phyloP scores from a whole-genome alignment of 306 rosid genomes.

The Vigna mungo region DNA sequence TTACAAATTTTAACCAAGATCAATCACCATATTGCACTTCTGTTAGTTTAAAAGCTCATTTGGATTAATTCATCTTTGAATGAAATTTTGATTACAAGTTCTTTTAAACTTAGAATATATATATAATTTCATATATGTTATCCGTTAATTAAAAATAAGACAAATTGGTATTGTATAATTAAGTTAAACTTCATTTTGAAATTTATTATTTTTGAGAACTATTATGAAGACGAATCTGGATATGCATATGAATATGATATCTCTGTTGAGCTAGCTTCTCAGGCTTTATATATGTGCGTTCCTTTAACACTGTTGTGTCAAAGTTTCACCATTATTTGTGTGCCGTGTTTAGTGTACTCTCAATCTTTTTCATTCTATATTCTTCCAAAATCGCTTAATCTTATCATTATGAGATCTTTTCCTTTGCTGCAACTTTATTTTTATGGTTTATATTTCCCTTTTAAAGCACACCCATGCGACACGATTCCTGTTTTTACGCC shows the following conservation, averaged over 20 bases:
- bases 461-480: slow-evolving; percentile 39
- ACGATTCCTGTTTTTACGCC: slow-evolving; percentile 25
- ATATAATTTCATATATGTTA: no score
- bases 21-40: no score
- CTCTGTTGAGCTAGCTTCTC: not conserved
- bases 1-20: no score
- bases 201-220: no score
- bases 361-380: slow-evolving; percentile 26
- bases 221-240: not conserved
- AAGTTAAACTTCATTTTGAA: no score
- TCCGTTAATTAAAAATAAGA: no score
- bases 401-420: slow-evolving; percentile 22
- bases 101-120: no score
- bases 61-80: no score
- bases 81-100: no score
- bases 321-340: not conserved
- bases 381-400: not conserved
- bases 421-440: slow-evolving; percentile 4
- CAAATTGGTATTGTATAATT: no score
- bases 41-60: no score
- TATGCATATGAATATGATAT: not conserved
- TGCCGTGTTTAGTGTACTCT: not conserved
- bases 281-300: not conserved
- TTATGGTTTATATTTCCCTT: slow-evolving; percentile 18
- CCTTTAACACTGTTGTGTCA: not conserved